These are phyloP conservation scores for Pulveroboletus sp. DNA, from an alignment of 768 basidiomycete genomes.

Conservation along the genomic window DNA sequence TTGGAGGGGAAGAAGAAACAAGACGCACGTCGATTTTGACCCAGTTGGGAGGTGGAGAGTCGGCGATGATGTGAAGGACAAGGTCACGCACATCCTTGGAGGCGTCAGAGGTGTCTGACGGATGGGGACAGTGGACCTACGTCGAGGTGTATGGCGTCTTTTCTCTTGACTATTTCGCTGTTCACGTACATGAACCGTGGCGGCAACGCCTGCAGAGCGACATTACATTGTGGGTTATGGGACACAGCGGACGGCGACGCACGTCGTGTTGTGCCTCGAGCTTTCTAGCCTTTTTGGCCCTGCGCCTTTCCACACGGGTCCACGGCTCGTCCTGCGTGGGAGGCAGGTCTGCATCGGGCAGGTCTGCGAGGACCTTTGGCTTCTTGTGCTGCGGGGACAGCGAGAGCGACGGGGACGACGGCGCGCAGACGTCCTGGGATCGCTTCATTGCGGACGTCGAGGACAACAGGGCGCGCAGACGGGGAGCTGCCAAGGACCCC, in stretches of 20 bases:
- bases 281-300: conserved; percentile 65
- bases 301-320: conserved; percentile 71
- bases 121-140: conserved; percentile 38
- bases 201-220: conserved; percentile 19
- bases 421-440: conserved; percentile 16
- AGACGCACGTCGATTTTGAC: conserved; percentile 69
- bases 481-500: too few relatives aligned
- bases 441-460: conserved; percentile 23
- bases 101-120: neutral
- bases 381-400: conserved; percentile 33
- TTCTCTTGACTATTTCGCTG: conserved; percentile 66
- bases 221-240: neutral
- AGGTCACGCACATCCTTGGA: conserved; percentile 84
- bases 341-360: too few relatives aligned
- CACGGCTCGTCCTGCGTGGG: conserved; percentile 38
- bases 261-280: conserved; percentile 56
- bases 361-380: conserved; percentile 26
- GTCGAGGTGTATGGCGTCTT: conserved; percentile 73
- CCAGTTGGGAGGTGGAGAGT: conserved; percentile 84
- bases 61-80: conserved; percentile 73
- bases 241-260: conserved; percentile 21
- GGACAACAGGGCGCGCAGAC: too few relatives aligned
- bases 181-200: conserved; percentile 82
- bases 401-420: neutral
- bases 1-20: neutral